Base-by-base conservation (phyloP, 495 filamentous ascomycete genomes). In the Ramalina peruviana region DNA sequence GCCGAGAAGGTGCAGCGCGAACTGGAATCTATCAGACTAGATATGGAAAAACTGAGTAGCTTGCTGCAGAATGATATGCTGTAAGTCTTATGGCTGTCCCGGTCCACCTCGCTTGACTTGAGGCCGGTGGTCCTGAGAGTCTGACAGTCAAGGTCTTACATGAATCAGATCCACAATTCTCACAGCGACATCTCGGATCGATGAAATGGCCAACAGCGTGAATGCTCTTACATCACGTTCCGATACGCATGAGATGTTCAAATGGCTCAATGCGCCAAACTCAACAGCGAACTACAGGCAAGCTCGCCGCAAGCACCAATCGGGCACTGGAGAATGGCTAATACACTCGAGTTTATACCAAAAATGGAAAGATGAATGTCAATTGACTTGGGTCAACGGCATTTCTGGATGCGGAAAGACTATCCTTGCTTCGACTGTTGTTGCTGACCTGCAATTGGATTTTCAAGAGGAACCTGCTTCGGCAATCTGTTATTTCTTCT, bases 381-480 rank as follows among this genome's bases (percentile, higher is more conserved):
- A 54, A 11, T 25, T 60, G 17, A 26, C 67, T 12, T 69, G 67
- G 65, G 49, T 68, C 3, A 46, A 67, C 53, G 67, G 66, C 7
- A 66, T 59, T 47, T 58, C 62, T 41, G 66, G 67, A 6, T 62
- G 58, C 40, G 67, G 67, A 19, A 71, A 71, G 42, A 64, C 66
- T 0, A 50, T 69, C n/a, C 58, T 71, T 5, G 53, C 55, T 36
- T 59, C 66, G 4, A 64, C 53, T 2, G 52, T 65, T 11, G 54
- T 70, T 21, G 52, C 58, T 25, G 36, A 67, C 40, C 43, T 65
- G n/a, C 21, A 54, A 16, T n/a, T 51, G 3, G 3, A 36, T 4
- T 45, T 33, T 15, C 6, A 10, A 1, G 17, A 1, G 0, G 7
- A 36, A 0, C 40, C 30, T n/a, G 19, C 42, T 12, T 20, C 36